A percentile compares a stretch with the other conserved stretches of the same genome.
These are phyloP conservation scores for Microdochium nivale DNA, from an alignment of 2,329 filamentous ascomycete genomes.

Conservation along the genomic window DNA sequence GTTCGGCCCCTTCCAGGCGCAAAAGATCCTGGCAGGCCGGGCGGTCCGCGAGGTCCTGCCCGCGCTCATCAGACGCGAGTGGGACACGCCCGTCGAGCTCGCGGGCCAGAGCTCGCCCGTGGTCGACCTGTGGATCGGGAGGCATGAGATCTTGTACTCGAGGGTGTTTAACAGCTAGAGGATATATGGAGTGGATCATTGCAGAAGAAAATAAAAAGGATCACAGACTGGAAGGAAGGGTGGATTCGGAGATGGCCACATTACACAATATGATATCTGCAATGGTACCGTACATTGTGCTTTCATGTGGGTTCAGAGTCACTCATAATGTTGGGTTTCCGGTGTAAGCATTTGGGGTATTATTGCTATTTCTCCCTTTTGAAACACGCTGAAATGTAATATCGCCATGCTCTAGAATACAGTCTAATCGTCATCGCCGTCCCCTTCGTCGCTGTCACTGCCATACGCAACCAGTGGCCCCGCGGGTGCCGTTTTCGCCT, in stretches of 20 bases:
- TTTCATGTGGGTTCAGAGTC: background rate
- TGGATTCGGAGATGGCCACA: no score
- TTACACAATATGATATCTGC: no score
- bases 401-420: background rate
- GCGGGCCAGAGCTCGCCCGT: constrained; percentile 69
- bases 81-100: constrained; percentile 49
- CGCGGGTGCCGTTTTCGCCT: constrained; percentile 41
- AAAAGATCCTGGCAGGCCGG: constrained; percentile 58
- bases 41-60: constrained; percentile 50
- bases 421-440: constrained; percentile 27
- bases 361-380: constrained; percentile 3
- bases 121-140: constrained; percentile 75
- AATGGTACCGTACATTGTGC: no score
- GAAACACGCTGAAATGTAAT: background rate
- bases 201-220: background rate
- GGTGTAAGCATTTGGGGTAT: background rate
- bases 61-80: constrained; percentile 50
- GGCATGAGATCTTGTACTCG: constrained; percentile 77
- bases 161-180: constrained; percentile 76
- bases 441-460: constrained; percentile 67
- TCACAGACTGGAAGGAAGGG: background rate
- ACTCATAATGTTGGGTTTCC: background rate
- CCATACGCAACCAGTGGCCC: constrained; percentile 83
- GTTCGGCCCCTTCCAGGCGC: constrained; percentile 74
- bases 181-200: background rate